Percentiles rank a stretch among this genome's conserved stretches.
Conservation (phyloP, 352 stramenopile genomes). For the Pythium volutum region DNA sequence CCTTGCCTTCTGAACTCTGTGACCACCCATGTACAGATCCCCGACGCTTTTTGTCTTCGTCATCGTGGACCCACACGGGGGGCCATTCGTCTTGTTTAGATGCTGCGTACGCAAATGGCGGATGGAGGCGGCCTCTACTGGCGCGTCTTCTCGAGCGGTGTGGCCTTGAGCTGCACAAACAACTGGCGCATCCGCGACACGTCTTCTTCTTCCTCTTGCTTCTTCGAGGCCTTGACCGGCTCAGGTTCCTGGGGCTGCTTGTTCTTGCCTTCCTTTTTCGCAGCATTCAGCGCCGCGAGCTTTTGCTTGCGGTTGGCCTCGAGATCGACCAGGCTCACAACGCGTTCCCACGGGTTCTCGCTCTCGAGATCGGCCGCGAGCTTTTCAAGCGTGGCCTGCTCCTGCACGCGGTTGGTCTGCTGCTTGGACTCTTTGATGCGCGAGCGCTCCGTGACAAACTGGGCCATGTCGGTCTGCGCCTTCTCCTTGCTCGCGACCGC, state of each 20-base stretch:
- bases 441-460: conserved; percentile 84
- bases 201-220: conserved; percentile 72
- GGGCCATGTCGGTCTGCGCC: conserved; percentile 58
- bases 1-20: too few relatives aligned
- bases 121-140: conserved; percentile 3
- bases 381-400: conserved; percentile 93
- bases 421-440: conserved; percentile 89
- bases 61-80: not conserved
- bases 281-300: conserved; percentile 51
- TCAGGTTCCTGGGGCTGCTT: conserved; percentile 31
- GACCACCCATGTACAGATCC: too few relatives aligned
- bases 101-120: not conserved
- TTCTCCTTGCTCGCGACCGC: conserved; percentile 69
- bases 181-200: conserved; percentile 92
- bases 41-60: not conserved
- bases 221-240: conserved; percentile 42
- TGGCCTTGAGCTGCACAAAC: conserved; percentile 93
- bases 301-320: conserved; percentile 75
- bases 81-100: not conserved
- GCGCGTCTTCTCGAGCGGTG: conserved; percentile 83
- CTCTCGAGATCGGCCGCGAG: conserved; percentile 93
- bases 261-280: conserved; percentile 42
- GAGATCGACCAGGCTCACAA: conserved; percentile 93
- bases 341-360: conserved; percentile 93
- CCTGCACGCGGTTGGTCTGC: conserved; percentile 90